phyloP scores from a whole-genome alignment of 1,284 basidiomycete species.

The Tremellales sp. region DNA sequence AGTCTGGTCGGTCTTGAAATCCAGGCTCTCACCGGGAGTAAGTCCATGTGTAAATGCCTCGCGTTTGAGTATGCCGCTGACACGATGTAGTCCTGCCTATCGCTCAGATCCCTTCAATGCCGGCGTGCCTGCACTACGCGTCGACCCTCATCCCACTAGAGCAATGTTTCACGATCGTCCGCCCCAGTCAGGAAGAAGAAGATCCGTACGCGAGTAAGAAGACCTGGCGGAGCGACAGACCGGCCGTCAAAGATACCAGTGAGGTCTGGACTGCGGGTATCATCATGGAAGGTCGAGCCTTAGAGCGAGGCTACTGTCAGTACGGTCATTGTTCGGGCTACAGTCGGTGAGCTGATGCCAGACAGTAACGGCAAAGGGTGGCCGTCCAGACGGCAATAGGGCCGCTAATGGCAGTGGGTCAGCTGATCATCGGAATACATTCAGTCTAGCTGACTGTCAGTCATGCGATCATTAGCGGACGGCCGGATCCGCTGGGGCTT shows the following conservation, averaged over 20 bases:
- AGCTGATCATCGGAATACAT: neutral
- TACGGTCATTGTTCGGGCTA: neutral
- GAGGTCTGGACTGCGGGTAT: conserved; percentile 57
- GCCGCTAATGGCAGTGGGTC: conserved; percentile 78
- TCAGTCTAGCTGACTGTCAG: conserved; percentile 46
- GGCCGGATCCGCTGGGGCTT: conserved; percentile 78
- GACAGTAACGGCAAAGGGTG: conserved; percentile 76
- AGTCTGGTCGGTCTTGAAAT: conserved; percentile 72
- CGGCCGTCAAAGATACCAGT: conserved; percentile 65
- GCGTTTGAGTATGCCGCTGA: neutral
- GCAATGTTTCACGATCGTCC: conserved; percentile 57
- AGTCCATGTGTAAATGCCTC: no score
- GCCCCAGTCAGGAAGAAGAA: conserved; percentile 44
- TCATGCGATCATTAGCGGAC: conserved; percentile 73
- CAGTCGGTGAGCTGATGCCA: conserved; percentile 11
- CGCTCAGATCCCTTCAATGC: conserved; percentile 74
- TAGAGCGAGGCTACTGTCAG: conserved; percentile 63
- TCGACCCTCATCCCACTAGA: conserved; percentile 73
- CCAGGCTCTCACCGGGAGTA: conserved; percentile 55
- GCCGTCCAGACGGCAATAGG: conserved; percentile 77
- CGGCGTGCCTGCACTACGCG: conserved; percentile 67
- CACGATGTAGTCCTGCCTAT: conserved; percentile 76
- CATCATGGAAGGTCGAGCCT: conserved; percentile 70
- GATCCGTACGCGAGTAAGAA: conserved; percentile 32
- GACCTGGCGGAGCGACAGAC: conserved; percentile 48